A percentile compares a stretch with the other conserved stretches of the same genome.
Conservation (phyloP, 768 basidiomycete species). For the Leccinellum luteum region DNA sequence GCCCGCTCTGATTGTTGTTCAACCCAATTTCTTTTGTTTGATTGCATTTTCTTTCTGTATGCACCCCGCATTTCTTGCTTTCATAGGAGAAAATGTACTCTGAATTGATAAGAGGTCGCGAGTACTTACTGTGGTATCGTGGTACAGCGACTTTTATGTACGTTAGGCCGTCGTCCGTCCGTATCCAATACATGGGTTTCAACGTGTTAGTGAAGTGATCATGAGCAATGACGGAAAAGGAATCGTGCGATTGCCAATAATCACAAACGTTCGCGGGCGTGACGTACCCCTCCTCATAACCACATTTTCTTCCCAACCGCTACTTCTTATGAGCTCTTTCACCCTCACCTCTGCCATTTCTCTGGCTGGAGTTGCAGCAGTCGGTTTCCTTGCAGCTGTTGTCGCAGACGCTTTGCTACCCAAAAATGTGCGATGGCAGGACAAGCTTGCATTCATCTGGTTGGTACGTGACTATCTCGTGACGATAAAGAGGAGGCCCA, state of each 20-base stretch:
- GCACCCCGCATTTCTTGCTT: conserved; percentile 8
- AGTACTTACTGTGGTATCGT: background rate
- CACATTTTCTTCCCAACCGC: background rate
- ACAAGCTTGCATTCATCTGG: conserved; percentile 75
- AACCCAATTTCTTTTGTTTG: conserved; percentile 10
- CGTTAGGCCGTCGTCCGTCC: background rate
- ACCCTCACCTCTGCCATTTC: conserved; percentile 63
- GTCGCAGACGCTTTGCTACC: conserved; percentile 58
- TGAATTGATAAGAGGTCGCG: background rate
- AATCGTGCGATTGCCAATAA: too few relatives aligned
- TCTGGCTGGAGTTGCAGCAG: conserved; percentile 52
- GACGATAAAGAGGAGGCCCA: background rate
- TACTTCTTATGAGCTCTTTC: conserved; percentile 34
- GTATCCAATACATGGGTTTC: background rate
- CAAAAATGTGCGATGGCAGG: conserved; percentile 59
- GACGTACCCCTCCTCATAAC: background rate
- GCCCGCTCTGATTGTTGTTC: conserved; percentile 3
- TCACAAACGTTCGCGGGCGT: background rate
- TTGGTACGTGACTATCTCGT: conserved; percentile 44
- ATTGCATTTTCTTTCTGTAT: conserved; percentile 12
- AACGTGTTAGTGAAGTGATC: background rate
- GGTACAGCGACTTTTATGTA: background rate
- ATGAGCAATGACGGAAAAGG: too few relatives aligned
- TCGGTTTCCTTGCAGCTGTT: conserved; percentile 51
- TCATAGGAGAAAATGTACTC: conserved; percentile 5